A percentile compares a stretch with the other conserved stretches of the same genome.
Conservation (phyloP, 2,329 filamentous ascomycete species). For the Neonectria sp. region DNA sequence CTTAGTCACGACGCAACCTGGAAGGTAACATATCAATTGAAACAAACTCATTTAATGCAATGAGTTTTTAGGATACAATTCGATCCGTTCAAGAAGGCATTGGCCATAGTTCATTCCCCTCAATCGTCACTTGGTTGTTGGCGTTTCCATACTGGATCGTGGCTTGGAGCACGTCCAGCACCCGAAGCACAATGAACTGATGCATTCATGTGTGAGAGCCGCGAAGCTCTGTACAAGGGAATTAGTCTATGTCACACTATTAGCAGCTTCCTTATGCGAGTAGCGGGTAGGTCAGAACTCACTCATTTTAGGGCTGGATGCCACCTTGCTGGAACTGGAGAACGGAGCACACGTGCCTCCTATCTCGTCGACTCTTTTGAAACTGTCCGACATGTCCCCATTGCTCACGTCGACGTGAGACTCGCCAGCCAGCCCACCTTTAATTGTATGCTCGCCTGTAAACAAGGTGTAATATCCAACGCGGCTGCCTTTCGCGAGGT, state of each 20-base stretch:
- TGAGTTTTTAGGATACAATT: too few relatives aligned
- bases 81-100: neutral
- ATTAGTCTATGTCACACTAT: neutral
- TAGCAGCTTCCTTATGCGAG: neutral
- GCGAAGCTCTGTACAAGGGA: neutral
- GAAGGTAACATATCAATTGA: neutral
- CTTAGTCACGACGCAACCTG: neutral
- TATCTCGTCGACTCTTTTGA: slow-evolving; percentile 63
- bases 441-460: slow-evolving; percentile 58
- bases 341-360: slow-evolving; percentile 61
- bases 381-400: slow-evolving; percentile 60
- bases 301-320: neutral
- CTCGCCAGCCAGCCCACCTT: slow-evolving; percentile 61
- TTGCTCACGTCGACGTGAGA: slow-evolving; percentile 63
- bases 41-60: too few relatives aligned
- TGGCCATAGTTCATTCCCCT: neutral
- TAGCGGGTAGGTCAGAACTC: neutral
- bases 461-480: slow-evolving; percentile 66
- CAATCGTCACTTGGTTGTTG: neutral
- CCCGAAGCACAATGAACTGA: too few relatives aligned
- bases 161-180: too few relatives aligned
- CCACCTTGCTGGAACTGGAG: slow-evolving; percentile 38
- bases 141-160: too few relatives aligned
- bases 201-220: neutral
- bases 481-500: slow-evolving; percentile 61